These are phyloP conservation scores for Daedaleopsis nitida DNA, from an alignment of 768 basidiomycete species.

Conservation along the genomic window DNA sequence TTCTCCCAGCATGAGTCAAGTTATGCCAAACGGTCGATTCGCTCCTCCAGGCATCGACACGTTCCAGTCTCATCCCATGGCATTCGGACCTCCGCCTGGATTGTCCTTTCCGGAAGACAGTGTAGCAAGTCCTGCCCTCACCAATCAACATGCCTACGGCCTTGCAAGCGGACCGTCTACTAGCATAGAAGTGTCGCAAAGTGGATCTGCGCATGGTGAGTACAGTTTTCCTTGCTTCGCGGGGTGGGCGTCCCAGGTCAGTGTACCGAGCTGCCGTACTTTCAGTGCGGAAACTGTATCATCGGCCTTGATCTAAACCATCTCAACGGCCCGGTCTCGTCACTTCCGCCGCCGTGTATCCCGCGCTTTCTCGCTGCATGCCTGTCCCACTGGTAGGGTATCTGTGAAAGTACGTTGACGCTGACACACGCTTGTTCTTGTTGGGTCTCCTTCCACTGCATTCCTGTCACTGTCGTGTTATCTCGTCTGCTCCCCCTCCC, in stretches of 20 bases:
- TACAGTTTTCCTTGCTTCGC: slow-evolving; percentile 49
- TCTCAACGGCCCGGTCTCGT: slow-evolving; percentile 28
- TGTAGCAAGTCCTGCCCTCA: slow-evolving; percentile 36
- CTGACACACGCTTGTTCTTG: slow-evolving; percentile 33
- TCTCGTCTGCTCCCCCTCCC: slow-evolving; percentile 35
- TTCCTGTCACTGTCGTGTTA: slow-evolving; percentile 28
- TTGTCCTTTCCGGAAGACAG: slow-evolving; percentile 46
- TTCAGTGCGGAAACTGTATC: slow-evolving; percentile 85
- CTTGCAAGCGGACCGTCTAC: slow-evolving; percentile 21
- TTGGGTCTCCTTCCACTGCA: slow-evolving; percentile 16
- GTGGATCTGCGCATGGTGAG: slow-evolving; percentile 66
- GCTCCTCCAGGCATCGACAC: slow-evolving; percentile 15
- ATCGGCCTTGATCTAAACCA: slow-evolving; percentile 60
- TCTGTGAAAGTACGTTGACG: slow-evolving; percentile 24
- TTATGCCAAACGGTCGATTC: slow-evolving; percentile 26
- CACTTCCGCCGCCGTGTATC: slow-evolving; percentile 24
- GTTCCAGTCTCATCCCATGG: slow-evolving; percentile 21
- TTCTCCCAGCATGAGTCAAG: slow-evolving; percentile 34
- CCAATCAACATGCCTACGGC: slow-evolving; percentile 23
- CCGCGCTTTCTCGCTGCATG: slow-evolving; percentile 37
- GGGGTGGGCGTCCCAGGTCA: slow-evolving; percentile 81
- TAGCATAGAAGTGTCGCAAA: slow-evolving; percentile 34
- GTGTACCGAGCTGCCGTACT: slow-evolving; percentile 86
- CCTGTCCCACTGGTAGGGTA: slow-evolving; percentile 30
- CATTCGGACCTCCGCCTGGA: slow-evolving; percentile 66